These are phyloP conservation scores for Euphorbia tirucalli DNA, from an alignment of 345 rosid species.

Conservation along the genomic window DNA sequence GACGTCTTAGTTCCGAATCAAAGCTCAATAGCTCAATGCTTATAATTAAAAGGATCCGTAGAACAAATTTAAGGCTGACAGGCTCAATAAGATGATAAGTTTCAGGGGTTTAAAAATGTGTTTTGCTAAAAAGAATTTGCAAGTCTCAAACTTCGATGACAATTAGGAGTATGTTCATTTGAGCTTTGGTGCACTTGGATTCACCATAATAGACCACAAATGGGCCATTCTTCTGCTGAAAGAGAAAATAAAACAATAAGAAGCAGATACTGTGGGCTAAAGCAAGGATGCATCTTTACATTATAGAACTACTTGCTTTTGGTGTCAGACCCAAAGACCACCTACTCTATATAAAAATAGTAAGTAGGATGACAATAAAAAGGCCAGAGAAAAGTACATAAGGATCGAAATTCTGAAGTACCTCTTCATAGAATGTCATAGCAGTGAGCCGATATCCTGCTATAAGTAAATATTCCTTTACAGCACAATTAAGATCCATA, in stretches of 20 bases:
- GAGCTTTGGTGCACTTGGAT: background rate
- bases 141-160: background rate
- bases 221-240: background rate
- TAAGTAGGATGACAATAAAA: background rate
- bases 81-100: background rate
- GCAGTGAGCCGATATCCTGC: constrained; percentile 95
- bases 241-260: background rate
- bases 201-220: background rate
- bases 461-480: constrained; percentile 87
- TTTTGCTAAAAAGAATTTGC: background rate
- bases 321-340: background rate
- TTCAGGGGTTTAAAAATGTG: background rate
- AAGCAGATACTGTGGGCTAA: background rate
- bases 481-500: constrained; percentile 83
- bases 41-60: background rate
- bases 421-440: constrained; percentile 98
- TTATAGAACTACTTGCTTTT: background rate
- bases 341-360: background rate
- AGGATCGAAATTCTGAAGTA: constrained; percentile 24
- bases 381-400: background rate
- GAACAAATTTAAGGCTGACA: background rate
- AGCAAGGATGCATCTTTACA: background rate
- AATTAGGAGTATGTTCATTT: background rate
- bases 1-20: background rate
- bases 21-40: background rate